Evolutionary conservation across 78 protist genomes (phyloP).

Genomic region (Dictyostelium intermedium): DNA sequence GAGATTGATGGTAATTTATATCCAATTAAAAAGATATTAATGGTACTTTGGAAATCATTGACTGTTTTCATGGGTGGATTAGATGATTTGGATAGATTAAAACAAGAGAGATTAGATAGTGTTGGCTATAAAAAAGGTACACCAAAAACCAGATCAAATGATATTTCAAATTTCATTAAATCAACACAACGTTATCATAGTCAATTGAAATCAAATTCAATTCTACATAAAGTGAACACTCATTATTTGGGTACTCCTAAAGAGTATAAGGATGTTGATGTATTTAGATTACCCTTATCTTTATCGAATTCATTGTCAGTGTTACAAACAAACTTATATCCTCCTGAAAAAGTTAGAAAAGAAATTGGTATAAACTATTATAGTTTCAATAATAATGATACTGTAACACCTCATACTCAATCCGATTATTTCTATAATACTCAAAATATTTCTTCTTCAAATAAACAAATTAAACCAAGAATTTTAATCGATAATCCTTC

Average conservation of each 20-base stretch:
- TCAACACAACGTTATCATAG: slow-evolving; percentile 41
- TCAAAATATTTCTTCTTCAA: background rate
- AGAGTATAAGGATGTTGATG: slow-evolving; percentile 20
- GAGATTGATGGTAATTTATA: slow-evolving; percentile 42
- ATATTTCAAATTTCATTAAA: slow-evolving; percentile 52
- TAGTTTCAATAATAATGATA: background rate
- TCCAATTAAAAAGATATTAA: slow-evolving; percentile 67
- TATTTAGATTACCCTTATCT: slow-evolving; percentile 38
- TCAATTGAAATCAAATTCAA: background rate
- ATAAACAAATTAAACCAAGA: background rate
- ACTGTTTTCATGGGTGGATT: slow-evolving; percentile 30
- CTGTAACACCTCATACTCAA: background rate
- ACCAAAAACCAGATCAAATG: slow-evolving; percentile 25
- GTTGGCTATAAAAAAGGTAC: slow-evolving; percentile 3
- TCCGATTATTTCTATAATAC: background rate
- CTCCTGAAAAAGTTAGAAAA: slow-evolving; percentile 33
- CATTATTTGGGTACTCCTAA: slow-evolving; percentile 33
- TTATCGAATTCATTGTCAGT: slow-evolving; percentile 41
- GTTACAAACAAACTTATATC: slow-evolving; percentile 46
- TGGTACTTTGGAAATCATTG: slow-evolving; percentile 49
- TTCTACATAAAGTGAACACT: slow-evolving; percentile 16
- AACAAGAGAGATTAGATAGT: slow-evolving; percentile 18
- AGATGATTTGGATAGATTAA: background rate
- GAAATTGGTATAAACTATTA: slow-evolving; percentile 33
- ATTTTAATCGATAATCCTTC: slow-evolving; percentile 18